Evolutionary conservation across 768 basidiomycete genomes (phyloP).

Genomic region (Tulasnella sp.): DNA sequence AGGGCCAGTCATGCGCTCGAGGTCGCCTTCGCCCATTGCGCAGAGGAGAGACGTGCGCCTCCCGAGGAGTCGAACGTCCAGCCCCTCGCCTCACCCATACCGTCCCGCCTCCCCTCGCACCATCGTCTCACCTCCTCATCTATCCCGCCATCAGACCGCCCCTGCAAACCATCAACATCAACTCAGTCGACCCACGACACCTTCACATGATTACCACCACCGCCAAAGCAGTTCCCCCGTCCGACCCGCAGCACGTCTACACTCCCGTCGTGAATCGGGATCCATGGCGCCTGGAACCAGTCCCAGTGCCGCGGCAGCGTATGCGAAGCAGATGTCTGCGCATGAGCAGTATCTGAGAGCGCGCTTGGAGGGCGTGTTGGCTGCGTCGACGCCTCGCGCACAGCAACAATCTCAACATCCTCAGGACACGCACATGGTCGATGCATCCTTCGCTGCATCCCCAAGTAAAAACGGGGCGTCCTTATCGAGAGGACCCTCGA

Average conservation of each 20-base stretch:
- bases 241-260: not conserved
- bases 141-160: conserved; percentile 11
- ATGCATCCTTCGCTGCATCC: not conserved
- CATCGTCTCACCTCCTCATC: conserved; percentile 1
- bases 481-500: conserved; percentile 4
- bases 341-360: conserved; percentile 1
- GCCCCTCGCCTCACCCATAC: conserved; percentile 15
- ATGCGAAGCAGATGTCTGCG: conserved; percentile 1
- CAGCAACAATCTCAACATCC: too few species aligned
- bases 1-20: not conserved
- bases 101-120: conserved; percentile 7
- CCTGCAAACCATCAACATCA: not conserved
- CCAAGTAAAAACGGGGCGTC: not conserved
- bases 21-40: conserved; percentile 7
- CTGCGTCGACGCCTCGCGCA: not conserved
- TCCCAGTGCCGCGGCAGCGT: not conserved
- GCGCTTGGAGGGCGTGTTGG: conserved; percentile 12
- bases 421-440: not conserved
- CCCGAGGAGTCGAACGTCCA: conserved; percentile 10
- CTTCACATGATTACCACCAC: conserved; percentile 3
- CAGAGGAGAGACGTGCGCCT: not conserved
- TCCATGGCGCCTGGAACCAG: not conserved
- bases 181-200: conserved; percentile 8
- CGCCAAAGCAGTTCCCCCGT: conserved; percentile 9
- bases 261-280: not conserved